Evolutionary conservation across 2,329 filamentous ascomycete species (phyloP).

Genomic region (Aspergillus fijiensis): DNA sequence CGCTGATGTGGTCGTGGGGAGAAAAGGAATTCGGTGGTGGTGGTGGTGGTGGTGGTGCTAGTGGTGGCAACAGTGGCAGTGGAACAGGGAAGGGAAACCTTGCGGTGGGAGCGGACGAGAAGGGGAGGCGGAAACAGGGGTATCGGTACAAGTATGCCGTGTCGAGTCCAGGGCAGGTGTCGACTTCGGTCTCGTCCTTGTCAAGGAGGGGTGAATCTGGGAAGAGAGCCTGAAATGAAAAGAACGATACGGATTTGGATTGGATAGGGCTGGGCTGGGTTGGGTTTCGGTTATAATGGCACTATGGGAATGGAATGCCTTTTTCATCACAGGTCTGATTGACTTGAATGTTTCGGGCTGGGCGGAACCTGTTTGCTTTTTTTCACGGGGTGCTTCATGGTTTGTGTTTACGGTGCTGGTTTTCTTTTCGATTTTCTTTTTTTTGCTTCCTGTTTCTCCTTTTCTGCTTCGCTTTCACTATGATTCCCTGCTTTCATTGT

Average conservation of each 20-base stretch:
- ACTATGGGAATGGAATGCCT: background rate
- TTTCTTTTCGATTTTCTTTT: background rate
- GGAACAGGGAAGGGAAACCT: constrained; percentile 24
- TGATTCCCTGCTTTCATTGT: background rate
- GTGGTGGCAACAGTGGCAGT: background rate
- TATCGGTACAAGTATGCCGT: constrained; percentile 42
- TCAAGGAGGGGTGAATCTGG: background rate
- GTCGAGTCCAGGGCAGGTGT: background rate
- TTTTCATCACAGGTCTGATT: background rate
- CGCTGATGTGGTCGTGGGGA: constrained; percentile 42
- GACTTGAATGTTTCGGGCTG: too few species aligned
- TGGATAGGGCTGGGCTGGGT: background rate
- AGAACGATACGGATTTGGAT: background rate
- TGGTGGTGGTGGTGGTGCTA: background rate
- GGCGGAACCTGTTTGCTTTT: background rate
- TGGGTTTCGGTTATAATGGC: background rate
- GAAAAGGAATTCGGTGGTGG: constrained; percentile 39
- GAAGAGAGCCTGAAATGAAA: background rate
- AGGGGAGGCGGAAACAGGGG: constrained; percentile 28
- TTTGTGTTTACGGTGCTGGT: background rate
- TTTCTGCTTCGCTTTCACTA: background rate
- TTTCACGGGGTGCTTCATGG: background rate
- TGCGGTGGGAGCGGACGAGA: constrained; percentile 19
- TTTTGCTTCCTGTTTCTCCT: background rate
- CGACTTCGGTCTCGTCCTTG: background rate